Conservation (phyloP, 75 land plant species). For the Gnetum montanum region DNA sequence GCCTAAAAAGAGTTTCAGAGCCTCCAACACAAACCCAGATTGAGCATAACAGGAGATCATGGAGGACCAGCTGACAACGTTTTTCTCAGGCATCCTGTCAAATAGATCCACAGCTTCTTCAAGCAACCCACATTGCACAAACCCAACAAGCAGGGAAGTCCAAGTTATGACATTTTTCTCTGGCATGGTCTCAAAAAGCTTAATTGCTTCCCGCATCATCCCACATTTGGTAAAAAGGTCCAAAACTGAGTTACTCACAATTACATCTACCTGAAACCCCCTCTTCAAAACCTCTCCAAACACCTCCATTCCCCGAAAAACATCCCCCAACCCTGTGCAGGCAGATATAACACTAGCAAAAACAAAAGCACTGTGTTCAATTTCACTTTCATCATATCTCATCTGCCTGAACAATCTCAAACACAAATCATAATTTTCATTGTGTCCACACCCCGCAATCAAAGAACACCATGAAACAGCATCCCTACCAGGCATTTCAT, state of each 20-base stretch:
- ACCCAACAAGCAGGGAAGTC: constrained; percentile 50
- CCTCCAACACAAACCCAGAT: not conserved
- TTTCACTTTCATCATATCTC: constrained; percentile 1
- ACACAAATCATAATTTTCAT: constrained; percentile 7
- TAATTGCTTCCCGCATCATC: constrained; percentile 25
- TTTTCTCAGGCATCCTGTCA: constrained; percentile 19
- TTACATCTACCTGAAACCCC: constrained; percentile 22
- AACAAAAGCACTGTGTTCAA: constrained; percentile 6
- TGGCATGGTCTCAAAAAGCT: constrained; percentile 26
- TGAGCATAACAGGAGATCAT: constrained; percentile 1
- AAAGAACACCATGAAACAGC: constrained; percentile 18
- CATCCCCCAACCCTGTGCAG: constrained; percentile 16
- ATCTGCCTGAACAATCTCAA: constrained; percentile 5
- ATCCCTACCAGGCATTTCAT: constrained; percentile 10
- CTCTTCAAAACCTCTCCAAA: constrained; percentile 24
- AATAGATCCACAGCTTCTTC: constrained; percentile 20
- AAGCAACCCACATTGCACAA: constrained; percentile 29
- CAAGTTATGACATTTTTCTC: constrained; percentile 39
- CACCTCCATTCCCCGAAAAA: constrained; percentile 29
- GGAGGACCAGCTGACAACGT: constrained; percentile 6
- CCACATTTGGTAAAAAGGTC: constrained; percentile 73
- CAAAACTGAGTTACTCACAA: constrained; percentile 41
- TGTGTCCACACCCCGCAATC: constrained; percentile 15
- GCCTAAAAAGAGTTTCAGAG: not conserved
- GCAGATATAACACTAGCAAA: constrained; percentile 9